Evolutionary conservation across 306 rosid genomes (phyloP).

Genomic region (Cicer judaicum): DNA sequence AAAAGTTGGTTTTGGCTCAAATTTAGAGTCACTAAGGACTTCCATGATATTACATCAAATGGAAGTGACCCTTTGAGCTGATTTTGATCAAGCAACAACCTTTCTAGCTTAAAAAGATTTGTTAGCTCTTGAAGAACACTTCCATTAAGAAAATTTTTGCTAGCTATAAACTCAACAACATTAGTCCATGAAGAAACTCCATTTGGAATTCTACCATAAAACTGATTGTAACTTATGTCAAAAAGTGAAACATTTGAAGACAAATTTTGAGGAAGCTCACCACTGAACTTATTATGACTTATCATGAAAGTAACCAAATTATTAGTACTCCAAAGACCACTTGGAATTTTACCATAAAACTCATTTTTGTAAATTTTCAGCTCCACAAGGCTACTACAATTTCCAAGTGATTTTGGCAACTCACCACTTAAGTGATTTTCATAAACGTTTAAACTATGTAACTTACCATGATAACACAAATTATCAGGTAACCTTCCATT

Average conservation of each 20-base stretch:
- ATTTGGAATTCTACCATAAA: constrained; percentile 60
- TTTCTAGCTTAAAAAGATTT: constrained; percentile 46
- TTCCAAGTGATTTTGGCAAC: constrained; percentile 67
- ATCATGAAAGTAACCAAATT: constrained; percentile 48
- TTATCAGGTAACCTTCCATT: constrained; percentile 60
- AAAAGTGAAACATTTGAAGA: constrained; percentile 48
- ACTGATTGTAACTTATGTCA: constrained; percentile 59
- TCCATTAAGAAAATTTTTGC: constrained; percentile 61
- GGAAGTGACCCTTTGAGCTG: constrained; percentile 59
- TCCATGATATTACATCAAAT: constrained; percentile 53
- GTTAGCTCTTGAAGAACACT: constrained; percentile 64
- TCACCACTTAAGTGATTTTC: constrained; percentile 61
- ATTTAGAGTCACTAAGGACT: constrained; percentile 47
- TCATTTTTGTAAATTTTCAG: constrained; percentile 48
- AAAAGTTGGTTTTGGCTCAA: constrained; percentile 56
- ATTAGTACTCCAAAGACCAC: constrained; percentile 58
- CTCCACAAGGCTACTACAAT: constrained; percentile 44
- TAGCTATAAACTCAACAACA: constrained; percentile 53
- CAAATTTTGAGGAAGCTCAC: constrained; percentile 60
- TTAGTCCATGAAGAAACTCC: constrained; percentile 57
- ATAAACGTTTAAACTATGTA: constrained; percentile 43
- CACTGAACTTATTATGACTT: constrained; percentile 55
- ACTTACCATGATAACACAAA: constrained; percentile 54
- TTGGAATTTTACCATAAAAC: constrained; percentile 62
- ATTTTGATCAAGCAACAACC: constrained; percentile 59